Conservation (phyloP, 2,329 filamentous ascomycete genomes). For the Fusarium keratoplasticum region DNA sequence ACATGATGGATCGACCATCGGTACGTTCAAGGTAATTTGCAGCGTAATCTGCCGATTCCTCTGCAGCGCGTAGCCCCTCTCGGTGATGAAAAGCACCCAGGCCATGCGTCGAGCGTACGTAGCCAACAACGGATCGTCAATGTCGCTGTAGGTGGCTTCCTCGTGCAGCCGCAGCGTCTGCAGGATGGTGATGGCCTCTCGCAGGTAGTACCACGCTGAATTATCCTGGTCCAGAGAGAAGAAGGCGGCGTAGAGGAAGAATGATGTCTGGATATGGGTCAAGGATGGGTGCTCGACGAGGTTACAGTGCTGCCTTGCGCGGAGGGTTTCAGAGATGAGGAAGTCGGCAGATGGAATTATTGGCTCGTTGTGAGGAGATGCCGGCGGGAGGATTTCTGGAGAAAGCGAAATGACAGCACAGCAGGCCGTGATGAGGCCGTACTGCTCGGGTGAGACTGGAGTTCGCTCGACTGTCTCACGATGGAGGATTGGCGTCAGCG, state of each 20-base stretch:
- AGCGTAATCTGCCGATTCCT: slow-evolving; percentile 46
- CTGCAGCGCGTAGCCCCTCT: slow-evolving; percentile 48
- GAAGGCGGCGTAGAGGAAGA: slow-evolving; percentile 47
- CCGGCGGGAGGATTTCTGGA: slow-evolving; percentile 39
- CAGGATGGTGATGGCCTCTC: slow-evolving; percentile 46
- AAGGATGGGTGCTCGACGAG: slow-evolving; percentile 44
- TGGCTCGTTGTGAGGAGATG: neutral
- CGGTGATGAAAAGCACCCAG: slow-evolving; percentile 49
- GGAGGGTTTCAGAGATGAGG: slow-evolving; percentile 44
- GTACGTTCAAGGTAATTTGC: slow-evolving; percentile 38
- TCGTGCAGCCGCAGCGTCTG: slow-evolving; percentile 46
- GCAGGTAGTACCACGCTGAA: slow-evolving; percentile 48
- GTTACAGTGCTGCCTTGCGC: slow-evolving; percentile 40
- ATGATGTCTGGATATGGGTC: slow-evolving; percentile 46
- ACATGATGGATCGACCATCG: slow-evolving; percentile 11
- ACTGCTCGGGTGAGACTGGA: slow-evolving; percentile 32
- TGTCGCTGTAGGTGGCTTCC: slow-evolving; percentile 38
- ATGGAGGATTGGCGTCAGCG: slow-evolving; percentile 48
- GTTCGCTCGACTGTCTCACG: slow-evolving; percentile 29
- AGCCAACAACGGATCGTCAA: slow-evolving; percentile 1
- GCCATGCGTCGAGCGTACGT: slow-evolving; percentile 43
- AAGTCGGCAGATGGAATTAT: slow-evolving; percentile 34
- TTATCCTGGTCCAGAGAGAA: slow-evolving; percentile 49
- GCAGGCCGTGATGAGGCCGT: slow-evolving; percentile 43
- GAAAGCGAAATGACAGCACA: slow-evolving; percentile 46